Evolutionary conservation across 2,329 filamentous ascomycete species (phyloP).

Genomic region (Teratosphaeria gauchensis): DNA sequence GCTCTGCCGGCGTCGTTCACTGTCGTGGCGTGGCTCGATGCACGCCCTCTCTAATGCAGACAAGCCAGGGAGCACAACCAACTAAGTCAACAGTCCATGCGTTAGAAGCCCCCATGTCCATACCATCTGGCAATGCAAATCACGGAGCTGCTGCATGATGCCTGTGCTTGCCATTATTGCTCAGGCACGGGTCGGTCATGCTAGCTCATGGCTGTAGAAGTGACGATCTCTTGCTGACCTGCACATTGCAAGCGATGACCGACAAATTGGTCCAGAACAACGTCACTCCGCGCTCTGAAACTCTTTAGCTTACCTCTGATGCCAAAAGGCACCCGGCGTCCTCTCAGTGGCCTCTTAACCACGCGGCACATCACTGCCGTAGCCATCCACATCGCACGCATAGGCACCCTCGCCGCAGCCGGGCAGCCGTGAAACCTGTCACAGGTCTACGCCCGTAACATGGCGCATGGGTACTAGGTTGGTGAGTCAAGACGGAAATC

Average conservation of each 20-base stretch:
- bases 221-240: conserved; percentile 1
- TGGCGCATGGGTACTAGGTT: not conserved
- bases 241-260: not conserved
- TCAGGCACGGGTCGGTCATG: not conserved
- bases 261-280: not conserved
- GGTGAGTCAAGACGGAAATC: not conserved
- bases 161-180: not conserved
- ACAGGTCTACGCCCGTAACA: not conserved
- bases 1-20: not conserved
- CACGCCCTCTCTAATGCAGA: not conserved
- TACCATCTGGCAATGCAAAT: not conserved
- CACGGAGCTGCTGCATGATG: not conserved
- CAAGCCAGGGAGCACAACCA: not conserved
- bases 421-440: not conserved
- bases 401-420: not conserved
- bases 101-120: not conserved
- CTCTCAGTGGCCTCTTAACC: not conserved
- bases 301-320: not conserved
- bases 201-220: not conserved
- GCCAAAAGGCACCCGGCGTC: not conserved
- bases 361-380: not conserved
- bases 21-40: not conserved
- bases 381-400: not conserved
- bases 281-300: not conserved
- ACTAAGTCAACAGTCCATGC: not conserved